Percentiles rank a stretch among this genome's conserved stretches.
These are phyloP conservation scores for Candida tallmaniae DNA, from an alignment of 805 yeast genomes.

Conservation along the genomic window DNA sequence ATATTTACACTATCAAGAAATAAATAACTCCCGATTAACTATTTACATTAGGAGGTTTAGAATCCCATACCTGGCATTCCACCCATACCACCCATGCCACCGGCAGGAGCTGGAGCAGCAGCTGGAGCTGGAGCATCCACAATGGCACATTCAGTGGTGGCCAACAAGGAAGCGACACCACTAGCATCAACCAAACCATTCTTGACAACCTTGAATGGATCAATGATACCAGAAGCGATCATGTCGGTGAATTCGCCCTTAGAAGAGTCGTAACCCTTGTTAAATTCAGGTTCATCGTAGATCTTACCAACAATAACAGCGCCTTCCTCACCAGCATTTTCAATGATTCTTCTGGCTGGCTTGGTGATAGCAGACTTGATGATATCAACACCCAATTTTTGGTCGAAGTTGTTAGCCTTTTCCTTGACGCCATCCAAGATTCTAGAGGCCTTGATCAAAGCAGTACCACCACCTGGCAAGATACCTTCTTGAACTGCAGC, in stretches of 20 bases:
- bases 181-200: slow-evolving; percentile 94
- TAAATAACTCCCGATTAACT: slow-evolving; percentile 6
- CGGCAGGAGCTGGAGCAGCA: slow-evolving; percentile 48
- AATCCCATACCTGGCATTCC: slow-evolving; percentile 24
- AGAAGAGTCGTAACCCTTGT: slow-evolving; percentile 86
- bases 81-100: slow-evolving; percentile 37
- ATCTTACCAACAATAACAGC: slow-evolving; percentile 93
- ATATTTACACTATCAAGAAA: too few species aligned
- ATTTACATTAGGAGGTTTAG: slow-evolving; percentile 7
- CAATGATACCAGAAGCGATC: slow-evolving; percentile 96
- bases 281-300: slow-evolving; percentile 63
- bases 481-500: slow-evolving; percentile 99
- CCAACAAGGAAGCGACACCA: slow-evolving; percentile 95
- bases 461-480: slow-evolving; percentile 99
- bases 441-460: slow-evolving; percentile 86
- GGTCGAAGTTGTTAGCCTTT: slow-evolving; percentile 79
- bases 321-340: slow-evolving; percentile 97
- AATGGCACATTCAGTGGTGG: slow-evolving; percentile 97
- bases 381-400: slow-evolving; percentile 91
- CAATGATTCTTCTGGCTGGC: slow-evolving; percentile 94
- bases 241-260: slow-evolving; percentile 93
- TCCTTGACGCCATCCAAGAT: slow-evolving; percentile 66
- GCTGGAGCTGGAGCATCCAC: slow-evolving; percentile 90
- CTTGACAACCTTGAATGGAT: slow-evolving; percentile 97
- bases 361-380: slow-evolving; percentile 88